Evolutionary conservation across 2,329 filamentous ascomycete genomes (phyloP).

Genomic region (Penicillium sp.): DNA sequence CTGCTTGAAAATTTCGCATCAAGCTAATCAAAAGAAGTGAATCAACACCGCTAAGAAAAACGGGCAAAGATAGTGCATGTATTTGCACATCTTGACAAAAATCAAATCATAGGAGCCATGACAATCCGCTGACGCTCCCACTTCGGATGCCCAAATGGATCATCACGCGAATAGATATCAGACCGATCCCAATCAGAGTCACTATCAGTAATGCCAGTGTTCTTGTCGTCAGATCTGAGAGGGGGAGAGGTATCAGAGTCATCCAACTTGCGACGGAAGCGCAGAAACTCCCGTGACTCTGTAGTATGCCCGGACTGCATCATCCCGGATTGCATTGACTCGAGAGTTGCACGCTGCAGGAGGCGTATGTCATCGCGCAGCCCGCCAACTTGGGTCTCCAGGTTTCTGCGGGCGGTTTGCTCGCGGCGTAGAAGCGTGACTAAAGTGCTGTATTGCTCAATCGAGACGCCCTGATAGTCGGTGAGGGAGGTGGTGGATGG

Average conservation of each 20-base stretch:
- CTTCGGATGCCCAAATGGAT: slow-evolving; percentile 25
- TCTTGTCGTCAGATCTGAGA: slow-evolving; percentile 15
- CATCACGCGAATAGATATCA: slow-evolving; percentile 19
- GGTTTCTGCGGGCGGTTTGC: slow-evolving; percentile 45
- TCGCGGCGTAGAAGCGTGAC: slow-evolving; percentile 48
- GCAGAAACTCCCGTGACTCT: slow-evolving; percentile 34
- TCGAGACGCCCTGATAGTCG: slow-evolving; percentile 40
- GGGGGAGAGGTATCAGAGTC: slow-evolving; percentile 21
- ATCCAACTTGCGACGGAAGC: slow-evolving; percentile 27
- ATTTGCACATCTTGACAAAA: not conserved
- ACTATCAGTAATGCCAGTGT: slow-evolving; percentile 16
- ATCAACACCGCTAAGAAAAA: slow-evolving; percentile 27
- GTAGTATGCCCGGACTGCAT: slow-evolving; percentile 35
- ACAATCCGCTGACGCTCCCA: slow-evolving; percentile 31
- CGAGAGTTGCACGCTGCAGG: slow-evolving; percentile 33
- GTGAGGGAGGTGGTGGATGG: slow-evolving; percentile 34
- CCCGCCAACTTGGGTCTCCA: slow-evolving; percentile 46
- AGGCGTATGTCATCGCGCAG: slow-evolving; percentile 44
- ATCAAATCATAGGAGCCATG: slow-evolving; percentile 33
- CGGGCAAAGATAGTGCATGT: not conserved
- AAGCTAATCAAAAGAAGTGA: not conserved
- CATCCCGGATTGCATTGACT: slow-evolving; percentile 32
- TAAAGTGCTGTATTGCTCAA: slow-evolving; percentile 49
- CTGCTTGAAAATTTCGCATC: not conserved
- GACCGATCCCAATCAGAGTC: slow-evolving; percentile 29